Conservation (phyloP, 225 moss, liverwort and hornwort genomes). For the Takakia lepidozioides region DNA sequence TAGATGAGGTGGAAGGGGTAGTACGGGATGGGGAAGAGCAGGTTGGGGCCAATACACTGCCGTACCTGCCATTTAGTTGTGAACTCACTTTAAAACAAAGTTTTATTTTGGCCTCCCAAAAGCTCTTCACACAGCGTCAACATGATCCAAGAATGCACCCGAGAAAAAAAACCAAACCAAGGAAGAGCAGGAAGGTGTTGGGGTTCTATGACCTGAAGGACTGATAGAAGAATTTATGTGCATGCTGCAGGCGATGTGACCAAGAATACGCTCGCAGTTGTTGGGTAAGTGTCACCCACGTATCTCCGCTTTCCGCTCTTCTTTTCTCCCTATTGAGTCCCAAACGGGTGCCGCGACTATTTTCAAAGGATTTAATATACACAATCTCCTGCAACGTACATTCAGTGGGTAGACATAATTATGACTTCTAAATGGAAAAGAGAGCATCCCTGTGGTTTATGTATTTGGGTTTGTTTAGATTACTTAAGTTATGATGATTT, state of each 20-base stretch:
- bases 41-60: too few species aligned
- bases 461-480: too few species aligned
- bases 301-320: neutral
- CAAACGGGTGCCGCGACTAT: too few species aligned
- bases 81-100: neutral
- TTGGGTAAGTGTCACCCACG: constrained; percentile 42
- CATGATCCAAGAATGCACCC: too few species aligned
- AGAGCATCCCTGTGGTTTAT: neutral
- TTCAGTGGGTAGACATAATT: too few species aligned
- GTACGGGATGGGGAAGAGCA: too few species aligned
- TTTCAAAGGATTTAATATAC: neutral
- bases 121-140: too few species aligned
- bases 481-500: neutral
- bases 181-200: neutral
- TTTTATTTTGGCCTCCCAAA: neutral
- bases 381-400: too few species aligned
- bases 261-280: constrained; percentile 44
- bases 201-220: neutral
- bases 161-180: too few species aligned
- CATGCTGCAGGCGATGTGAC: constrained; percentile 51
- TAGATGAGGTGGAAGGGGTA: too few species aligned
- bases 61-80: neutral
- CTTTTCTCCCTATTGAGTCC: too few species aligned
- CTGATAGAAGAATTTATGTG: neutral
- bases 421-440: too few species aligned